Base-by-base conservation (phyloP, 1,284 basidiomycete species). In the Butyriboletus appendiculatus region DNA sequence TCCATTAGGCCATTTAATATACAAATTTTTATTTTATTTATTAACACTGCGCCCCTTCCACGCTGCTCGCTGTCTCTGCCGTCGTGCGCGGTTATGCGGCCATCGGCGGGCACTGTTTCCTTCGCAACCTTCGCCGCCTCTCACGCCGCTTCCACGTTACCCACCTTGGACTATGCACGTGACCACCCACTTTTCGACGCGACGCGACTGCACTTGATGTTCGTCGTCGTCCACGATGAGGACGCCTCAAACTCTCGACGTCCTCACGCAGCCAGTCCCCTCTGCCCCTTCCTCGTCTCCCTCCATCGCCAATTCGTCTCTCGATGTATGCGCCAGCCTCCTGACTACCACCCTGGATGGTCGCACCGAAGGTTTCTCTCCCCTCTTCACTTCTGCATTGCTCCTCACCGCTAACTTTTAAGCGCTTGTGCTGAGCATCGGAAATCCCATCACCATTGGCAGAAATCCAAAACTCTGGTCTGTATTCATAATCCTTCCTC, bases 301-400 rank as follows among this genome's bases (percentile, higher is more conserved):
- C 0, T 53, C 59, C 26, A 1, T 24, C 4, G 39, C 50, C 0
- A 43, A 43, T 9, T 41, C 55, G 2, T 65, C 62, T 4, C 52
- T 58, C 46, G 67, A 76, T 74, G 71, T 85, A 80, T 90, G 88
- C 76, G 88, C 88, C 15, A 88, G 85, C 62, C 72, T 90, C 9
- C 70, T 85, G 24, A 88, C 87, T 0, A 72, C 71, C 6, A 79
- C 77, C 43, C 65, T 68, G 34, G 71, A 76, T 22, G 85, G 84
- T 8, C 75, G 78, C 35, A 82, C 77, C 66, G 85, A 90, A 78
- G 81, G 88, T 85, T 43, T 16, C 8, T 30, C 41, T 47, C 24
- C 40, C n/a, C 35, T 26, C 26, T 40, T 43, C 10, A 8, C 24
- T 30, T 30, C 47, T 20, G 46, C 12, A 16, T 40, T 33, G 39